These are phyloP conservation scores for Volvox carteri DNA, from an alignment of 163 green algal species.

Conservation along the genomic window DNA sequence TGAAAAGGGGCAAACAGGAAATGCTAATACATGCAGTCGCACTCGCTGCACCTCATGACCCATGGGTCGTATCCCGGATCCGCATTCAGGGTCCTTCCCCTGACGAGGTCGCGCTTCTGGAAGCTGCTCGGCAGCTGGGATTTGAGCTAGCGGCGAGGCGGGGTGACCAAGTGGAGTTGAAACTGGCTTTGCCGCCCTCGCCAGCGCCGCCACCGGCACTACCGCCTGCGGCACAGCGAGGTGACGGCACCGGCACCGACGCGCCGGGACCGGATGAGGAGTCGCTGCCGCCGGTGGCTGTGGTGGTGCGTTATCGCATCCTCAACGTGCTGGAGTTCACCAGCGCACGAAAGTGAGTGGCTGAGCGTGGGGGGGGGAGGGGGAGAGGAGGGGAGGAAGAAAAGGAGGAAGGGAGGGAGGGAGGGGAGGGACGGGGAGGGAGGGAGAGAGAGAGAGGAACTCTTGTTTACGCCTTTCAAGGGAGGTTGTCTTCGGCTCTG, in stretches of 20 bases:
- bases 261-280: neutral
- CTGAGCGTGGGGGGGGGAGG: too few species aligned
- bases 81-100: constrained; percentile 84
- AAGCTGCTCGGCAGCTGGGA: constrained; percentile 80
- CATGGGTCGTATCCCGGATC: neutral
- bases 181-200: neutral
- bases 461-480: too few species aligned
- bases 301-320: constrained; percentile 75
- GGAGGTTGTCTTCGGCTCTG: too few species aligned
- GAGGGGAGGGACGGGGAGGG: too few species aligned
- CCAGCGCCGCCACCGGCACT: neutral
- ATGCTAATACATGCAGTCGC: too few species aligned
- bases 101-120: constrained; percentile 93
- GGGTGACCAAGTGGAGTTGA: constrained; percentile 3
- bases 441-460: too few species aligned
- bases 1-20: too few species aligned
- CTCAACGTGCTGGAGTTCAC: constrained; percentile 90
- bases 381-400: too few species aligned
- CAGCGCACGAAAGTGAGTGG: constrained; percentile 73
- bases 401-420: too few species aligned
- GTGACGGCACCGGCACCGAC: neutral
- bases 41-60: too few species aligned
- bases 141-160: constrained; percentile 78
- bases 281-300: neutral
- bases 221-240: neutral